Percentiles rank a stretch among this genome's conserved stretches.
Evolutionary conservation across 495 filamentous ascomycete genomes (phyloP).

Genomic region (Platismatia glauca): DNA sequence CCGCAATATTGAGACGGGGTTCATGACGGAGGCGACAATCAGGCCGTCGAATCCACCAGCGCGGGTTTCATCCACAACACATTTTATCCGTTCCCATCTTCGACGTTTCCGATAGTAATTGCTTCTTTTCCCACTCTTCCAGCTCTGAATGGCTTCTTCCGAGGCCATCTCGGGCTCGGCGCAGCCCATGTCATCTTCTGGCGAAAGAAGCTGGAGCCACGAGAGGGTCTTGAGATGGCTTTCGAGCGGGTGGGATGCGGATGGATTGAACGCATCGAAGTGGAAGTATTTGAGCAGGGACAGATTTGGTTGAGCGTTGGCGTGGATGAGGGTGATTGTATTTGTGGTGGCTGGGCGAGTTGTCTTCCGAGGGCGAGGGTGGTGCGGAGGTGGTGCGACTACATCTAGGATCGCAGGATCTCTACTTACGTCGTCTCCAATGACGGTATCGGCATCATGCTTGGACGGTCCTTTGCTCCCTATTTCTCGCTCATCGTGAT

Average conservation of each 20-base stretch:
- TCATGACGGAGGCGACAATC: constrained; percentile 70
- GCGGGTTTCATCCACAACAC: constrained; percentile 62
- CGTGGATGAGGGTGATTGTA: constrained; percentile 79
- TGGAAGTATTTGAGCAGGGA: constrained; percentile 77
- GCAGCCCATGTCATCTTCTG: constrained; percentile 61
- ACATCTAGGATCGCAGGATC: constrained; percentile 1
- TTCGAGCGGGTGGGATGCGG: constrained; percentile 66
- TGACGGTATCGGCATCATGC: constrained; percentile 15
- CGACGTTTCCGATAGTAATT: constrained; percentile 78
- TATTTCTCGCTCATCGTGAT: constrained; percentile 30
- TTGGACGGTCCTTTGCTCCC: constrained; percentile 11
- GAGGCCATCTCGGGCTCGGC: constrained; percentile 46
- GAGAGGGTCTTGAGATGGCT: constrained; percentile 73
- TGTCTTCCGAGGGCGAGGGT: constrained; percentile 3
- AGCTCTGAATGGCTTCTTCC: constrained; percentile 45
- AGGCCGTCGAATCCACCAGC: constrained; percentile 75
- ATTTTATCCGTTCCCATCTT: constrained; percentile 59
- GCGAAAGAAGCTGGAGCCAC: constrained; percentile 82
- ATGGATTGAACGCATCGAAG: constrained; percentile 62
- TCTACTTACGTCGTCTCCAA: constrained; percentile 5
- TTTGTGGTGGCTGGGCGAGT: constrained; percentile 49
- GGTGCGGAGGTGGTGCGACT: not conserved
- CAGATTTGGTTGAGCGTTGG: constrained; percentile 84
- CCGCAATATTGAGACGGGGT: constrained; percentile 63
- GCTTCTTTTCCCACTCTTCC: constrained; percentile 69